Evolutionary conservation across 768 basidiomycete species (phyloP).

Genomic region (Termitomyces sp.): DNA sequence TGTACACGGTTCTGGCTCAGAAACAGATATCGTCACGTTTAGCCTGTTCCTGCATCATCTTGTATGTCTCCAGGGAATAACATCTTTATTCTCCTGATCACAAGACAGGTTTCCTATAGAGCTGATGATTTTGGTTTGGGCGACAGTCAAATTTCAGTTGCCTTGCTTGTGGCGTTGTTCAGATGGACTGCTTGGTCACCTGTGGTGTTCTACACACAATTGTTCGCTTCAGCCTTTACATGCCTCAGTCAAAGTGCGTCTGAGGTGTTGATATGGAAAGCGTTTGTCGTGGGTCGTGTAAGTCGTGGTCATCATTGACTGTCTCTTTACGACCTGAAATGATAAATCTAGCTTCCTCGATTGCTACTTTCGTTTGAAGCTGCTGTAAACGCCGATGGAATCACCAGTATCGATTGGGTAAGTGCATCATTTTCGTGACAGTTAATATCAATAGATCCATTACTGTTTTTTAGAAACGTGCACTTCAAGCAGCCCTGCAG

Average conservation of each 20-base stretch:
- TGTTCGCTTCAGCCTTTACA: slow-evolving; percentile 56
- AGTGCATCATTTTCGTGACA: neutral
- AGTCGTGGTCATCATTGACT: slow-evolving; percentile 17
- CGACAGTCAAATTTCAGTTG: slow-evolving; percentile 43
- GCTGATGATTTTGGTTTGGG: slow-evolving; percentile 62
- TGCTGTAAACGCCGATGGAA: slow-evolving; percentile 44
- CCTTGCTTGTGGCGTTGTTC: slow-evolving; percentile 48
- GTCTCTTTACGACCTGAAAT: neutral
- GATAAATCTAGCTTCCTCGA: slow-evolving; percentile 46
- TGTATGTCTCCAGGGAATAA: slow-evolving; percentile 29
- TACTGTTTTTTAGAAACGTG: slow-evolving; percentile 22
- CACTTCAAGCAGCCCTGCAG: slow-evolving; percentile 45
- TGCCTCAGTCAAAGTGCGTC: slow-evolving; percentile 48
- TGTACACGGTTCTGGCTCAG: slow-evolving; percentile 49
- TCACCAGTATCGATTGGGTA: slow-evolving; percentile 55
- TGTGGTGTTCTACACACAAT: slow-evolving; percentile 59
- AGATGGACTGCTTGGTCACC: slow-evolving; percentile 63
- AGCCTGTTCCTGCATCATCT: slow-evolving; percentile 56
- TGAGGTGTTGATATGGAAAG: slow-evolving; percentile 50
- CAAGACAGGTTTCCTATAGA: slow-evolving; percentile 47
- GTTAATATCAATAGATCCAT: neutral
- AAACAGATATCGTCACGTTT: slow-evolving; percentile 60
- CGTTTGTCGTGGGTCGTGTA: slow-evolving; percentile 70
- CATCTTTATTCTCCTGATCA: slow-evolving; percentile 5
- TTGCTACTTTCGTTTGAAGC: slow-evolving; percentile 52